phyloP scores from a whole-genome alignment of 805 yeast genomes.

The Lachancea quebecensis region DNA sequence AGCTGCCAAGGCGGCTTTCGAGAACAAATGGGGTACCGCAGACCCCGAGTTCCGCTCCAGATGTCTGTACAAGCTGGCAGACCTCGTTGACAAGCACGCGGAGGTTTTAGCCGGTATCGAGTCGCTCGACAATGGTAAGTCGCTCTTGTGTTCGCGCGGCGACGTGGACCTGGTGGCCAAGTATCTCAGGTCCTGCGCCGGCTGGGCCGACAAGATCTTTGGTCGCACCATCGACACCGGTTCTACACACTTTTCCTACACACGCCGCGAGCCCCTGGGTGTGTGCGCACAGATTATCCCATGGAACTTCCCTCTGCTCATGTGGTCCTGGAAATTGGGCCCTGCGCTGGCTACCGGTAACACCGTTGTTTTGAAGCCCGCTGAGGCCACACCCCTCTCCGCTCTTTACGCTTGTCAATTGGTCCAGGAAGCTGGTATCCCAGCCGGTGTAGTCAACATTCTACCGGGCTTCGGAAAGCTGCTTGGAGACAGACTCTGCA shows the following conservation, averaged over 20 bases:
- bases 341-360: constrained; percentile 86
- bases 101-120: constrained; percentile 77
- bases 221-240: constrained; percentile 60
- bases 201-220: constrained; percentile 64
- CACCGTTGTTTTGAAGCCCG: constrained; percentile 77
- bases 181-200: constrained; percentile 79
- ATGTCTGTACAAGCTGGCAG: constrained; percentile 65
- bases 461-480: constrained; percentile 74
- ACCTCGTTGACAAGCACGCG: constrained; percentile 64
- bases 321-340: constrained; percentile 82
- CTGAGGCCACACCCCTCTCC: constrained; percentile 81
- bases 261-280: constrained; percentile 78
- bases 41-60: constrained; percentile 63
- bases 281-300: constrained; percentile 87
- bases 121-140: constrained; percentile 86
- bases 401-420: constrained; percentile 62
- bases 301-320: constrained; percentile 88
- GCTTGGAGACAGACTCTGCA: constrained; percentile 64
- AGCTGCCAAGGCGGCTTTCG: constrained; percentile 76
- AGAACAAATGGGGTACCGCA: constrained; percentile 58
- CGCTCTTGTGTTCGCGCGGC: constrained; percentile 62
- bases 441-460: constrained; percentile 74
- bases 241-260: constrained; percentile 52
- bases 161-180: constrained; percentile 67
- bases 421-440: constrained; percentile 70